These are phyloP conservation scores for Suhomyces xylopsoci DNA, from an alignment of 805 yeast species.

Conservation along the genomic window DNA sequence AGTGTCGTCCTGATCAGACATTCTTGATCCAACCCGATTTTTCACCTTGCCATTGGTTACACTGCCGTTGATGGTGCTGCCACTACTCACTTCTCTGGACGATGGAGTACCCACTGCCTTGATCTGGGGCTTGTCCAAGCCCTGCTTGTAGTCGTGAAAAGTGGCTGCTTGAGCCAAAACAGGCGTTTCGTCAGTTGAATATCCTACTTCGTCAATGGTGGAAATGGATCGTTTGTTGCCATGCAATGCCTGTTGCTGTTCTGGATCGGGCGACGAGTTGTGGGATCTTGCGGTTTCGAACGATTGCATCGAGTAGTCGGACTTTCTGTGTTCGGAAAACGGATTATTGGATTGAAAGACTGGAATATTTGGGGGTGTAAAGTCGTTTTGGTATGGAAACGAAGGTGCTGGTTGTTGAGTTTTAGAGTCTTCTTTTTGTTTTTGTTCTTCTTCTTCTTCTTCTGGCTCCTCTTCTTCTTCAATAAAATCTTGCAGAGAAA, in stretches of 20 bases:
- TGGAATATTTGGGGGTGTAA: background rate
- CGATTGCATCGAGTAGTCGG: slow-evolving; percentile 19
- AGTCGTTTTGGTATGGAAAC: background rate
- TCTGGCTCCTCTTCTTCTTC: slow-evolving; percentile 18
- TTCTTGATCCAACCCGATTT: background rate
- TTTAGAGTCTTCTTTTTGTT: slow-evolving; percentile 14
- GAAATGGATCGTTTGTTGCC: slow-evolving; percentile 13
- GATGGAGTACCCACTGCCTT: slow-evolving; percentile 82
- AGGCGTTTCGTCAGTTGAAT: slow-evolving; percentile 23
- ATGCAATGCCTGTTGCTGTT: background rate
- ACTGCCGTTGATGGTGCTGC: background rate
- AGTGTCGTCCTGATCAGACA: slow-evolving; percentile 23
- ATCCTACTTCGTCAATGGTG: slow-evolving; percentile 19
- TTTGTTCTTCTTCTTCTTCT: slow-evolving; percentile 5
- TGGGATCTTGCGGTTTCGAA: slow-evolving; percentile 27
- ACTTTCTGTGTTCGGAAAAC: background rate
- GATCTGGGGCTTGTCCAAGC: slow-evolving; percentile 39
- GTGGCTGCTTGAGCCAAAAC: slow-evolving; percentile 22
- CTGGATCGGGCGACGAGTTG: background rate
- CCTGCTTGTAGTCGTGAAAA: slow-evolving; percentile 20
- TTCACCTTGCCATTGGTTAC: background rate
- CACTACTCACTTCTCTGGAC: background rate
- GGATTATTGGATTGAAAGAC: slow-evolving; percentile 2
- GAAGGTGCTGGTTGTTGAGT: slow-evolving; percentile 1
- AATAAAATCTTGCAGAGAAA: slow-evolving; percentile 16